Conservation (phyloP, 2,329 filamentous ascomycete species). For the Colletotrichum cordylinicola region DNA sequence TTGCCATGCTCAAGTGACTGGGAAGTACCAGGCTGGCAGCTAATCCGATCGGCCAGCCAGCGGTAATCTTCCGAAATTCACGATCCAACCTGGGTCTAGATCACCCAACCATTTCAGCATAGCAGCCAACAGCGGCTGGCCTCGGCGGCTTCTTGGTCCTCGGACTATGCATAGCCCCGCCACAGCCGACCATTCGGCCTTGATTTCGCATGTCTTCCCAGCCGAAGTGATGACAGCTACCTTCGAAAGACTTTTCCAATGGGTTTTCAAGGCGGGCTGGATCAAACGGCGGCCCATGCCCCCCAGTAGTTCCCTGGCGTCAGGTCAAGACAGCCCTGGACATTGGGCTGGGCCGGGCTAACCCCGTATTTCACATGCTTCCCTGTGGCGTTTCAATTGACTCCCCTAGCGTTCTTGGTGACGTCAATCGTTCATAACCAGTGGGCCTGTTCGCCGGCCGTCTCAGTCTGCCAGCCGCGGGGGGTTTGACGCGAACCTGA, state of each 20-base stretch:
- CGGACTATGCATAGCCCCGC: not conserved
- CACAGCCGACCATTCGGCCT: not conserved
- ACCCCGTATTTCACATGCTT: slow-evolving; percentile 18
- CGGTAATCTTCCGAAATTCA: not conserved
- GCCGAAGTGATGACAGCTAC: not conserved
- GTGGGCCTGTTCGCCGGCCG: slow-evolving; percentile 12
- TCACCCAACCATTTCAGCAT: not conserved
- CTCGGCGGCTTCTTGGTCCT: not conserved
- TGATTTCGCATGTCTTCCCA: not conserved
- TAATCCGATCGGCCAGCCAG: not conserved
- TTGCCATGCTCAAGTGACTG: not conserved
- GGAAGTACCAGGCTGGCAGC: not conserved
- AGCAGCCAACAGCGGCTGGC: not conserved
- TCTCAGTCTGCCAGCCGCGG: not conserved
- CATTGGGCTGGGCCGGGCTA: not conserved
- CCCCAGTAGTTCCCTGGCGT: not conserved
- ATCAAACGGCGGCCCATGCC: not conserved
- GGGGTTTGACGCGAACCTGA: not conserved
- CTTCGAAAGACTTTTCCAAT: not conserved
- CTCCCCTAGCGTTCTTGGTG: slow-evolving; percentile 14
- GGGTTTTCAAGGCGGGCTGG: not conserved
- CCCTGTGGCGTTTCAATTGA: slow-evolving; percentile 10
- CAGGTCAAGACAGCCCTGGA: not conserved
- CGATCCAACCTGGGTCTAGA: not conserved
- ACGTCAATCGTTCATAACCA: slow-evolving; percentile 6